These are phyloP conservation scores for Thalia dealbata DNA, from an alignment of 176 grass and related monocot species.

Conservation along the genomic window DNA sequence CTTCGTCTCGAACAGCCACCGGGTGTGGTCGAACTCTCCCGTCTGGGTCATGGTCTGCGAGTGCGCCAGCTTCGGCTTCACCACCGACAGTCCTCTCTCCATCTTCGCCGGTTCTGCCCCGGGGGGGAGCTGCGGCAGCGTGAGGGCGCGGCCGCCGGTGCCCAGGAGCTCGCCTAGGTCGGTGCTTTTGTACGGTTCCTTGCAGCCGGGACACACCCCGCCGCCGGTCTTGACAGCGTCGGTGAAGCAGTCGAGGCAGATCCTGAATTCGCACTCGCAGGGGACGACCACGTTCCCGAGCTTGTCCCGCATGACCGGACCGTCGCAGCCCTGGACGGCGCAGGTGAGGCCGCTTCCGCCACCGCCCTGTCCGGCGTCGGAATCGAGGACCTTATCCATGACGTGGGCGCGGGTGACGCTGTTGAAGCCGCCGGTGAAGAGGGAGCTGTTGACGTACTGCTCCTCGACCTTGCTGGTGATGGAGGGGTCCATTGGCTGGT, in stretches of 20 bases:
- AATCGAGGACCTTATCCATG: conserved; percentile 38
- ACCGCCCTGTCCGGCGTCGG: conserved; percentile 9
- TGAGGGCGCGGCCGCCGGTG: conserved; percentile 36
- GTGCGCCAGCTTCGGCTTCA: conserved; percentile 30
- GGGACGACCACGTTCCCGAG: conserved; percentile 49
- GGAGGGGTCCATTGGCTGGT: conserved; percentile 52
- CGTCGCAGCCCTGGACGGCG: conserved; percentile 58
- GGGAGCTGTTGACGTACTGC: conserved; percentile 61
- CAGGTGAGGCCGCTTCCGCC: conserved; percentile 28
- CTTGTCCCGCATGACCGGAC: conserved; percentile 45
- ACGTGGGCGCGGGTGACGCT: conserved; percentile 68
- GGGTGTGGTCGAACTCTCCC: conserved; percentile 86
- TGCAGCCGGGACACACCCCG: conserved; percentile 67
- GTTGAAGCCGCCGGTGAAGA: conserved; percentile 98
- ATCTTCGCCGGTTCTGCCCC: conserved; percentile 24
- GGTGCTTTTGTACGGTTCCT: conserved; percentile 76
- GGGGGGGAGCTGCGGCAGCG: conserved; percentile 32
- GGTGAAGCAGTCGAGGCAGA: conserved; percentile 82
- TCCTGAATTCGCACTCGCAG: conserved; percentile 94
- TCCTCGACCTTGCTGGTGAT: conserved; percentile 32
- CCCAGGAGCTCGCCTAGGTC: conserved; percentile 56
- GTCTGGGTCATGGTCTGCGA: conserved; percentile 18
- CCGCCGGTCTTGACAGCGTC: conserved; percentile 60
- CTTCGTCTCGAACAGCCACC: conserved; percentile 98
- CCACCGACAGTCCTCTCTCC: conserved; percentile 48